phyloP scores from a whole-genome alignment of 352 stramenopile genomes.

The Elongisporangium anandrum region DNA sequence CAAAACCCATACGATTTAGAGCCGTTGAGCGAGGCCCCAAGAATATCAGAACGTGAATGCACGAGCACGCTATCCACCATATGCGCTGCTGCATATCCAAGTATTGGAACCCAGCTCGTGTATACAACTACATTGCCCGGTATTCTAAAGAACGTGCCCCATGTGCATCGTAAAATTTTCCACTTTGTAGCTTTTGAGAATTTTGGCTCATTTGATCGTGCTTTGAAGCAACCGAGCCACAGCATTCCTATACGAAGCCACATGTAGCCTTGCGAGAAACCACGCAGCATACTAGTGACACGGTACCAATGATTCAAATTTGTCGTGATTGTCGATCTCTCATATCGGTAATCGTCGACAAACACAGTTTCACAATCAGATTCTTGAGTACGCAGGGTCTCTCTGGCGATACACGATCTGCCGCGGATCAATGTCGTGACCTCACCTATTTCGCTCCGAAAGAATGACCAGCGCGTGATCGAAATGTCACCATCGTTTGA shows the following conservation, averaged over 20 bases:
- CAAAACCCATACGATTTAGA: not conserved
- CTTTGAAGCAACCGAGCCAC: conserved; percentile 16
- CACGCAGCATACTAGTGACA: conserved; percentile 23
- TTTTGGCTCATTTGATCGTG: not conserved
- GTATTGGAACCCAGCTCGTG: conserved; percentile 31
- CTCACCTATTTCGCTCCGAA: not conserved
- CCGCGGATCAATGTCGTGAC: not conserved
- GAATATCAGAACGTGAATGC: not conserved
- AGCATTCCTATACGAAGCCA: conserved; percentile 37
- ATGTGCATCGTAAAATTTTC: not conserved
- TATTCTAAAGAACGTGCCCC: conserved; percentile 25
- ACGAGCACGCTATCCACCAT: conserved; percentile 36
- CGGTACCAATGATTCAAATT: conserved; percentile 28
- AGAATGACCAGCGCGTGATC: not conserved
- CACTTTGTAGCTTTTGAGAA: not conserved
- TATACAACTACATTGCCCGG: conserved; percentile 57
- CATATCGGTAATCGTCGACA: conserved; percentile 51
- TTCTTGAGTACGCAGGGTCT: not conserved
- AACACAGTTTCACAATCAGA: conserved; percentile 25
- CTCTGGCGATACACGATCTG: not conserved
- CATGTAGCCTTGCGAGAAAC: conserved; percentile 35
- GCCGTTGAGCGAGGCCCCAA: not conserved
- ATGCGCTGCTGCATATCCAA: conserved; percentile 28
- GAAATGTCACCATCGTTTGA: not conserved
- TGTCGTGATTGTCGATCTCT: conserved; percentile 26